phyloP scores from a whole-genome alignment of 106 monocot genomes.

The Xerophyta viscosa region DNA sequence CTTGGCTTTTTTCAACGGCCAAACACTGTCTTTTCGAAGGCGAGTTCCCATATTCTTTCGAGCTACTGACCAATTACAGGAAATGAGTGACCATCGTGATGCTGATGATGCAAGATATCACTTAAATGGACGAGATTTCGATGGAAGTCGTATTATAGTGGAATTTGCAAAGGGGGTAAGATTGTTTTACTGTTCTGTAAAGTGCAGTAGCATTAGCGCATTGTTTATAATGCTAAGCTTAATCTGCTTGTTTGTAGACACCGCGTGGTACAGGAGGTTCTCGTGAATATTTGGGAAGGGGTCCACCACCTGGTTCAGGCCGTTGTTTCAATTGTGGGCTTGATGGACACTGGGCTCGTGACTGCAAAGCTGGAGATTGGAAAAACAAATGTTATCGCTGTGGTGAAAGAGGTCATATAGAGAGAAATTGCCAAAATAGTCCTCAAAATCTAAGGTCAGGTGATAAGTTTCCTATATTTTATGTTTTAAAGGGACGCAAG shows the following conservation, averaged over 20 bases:
- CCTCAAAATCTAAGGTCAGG: constrained; percentile 77
- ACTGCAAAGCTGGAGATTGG: constrained; percentile 99
- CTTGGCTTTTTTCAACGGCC: too few relatives aligned
- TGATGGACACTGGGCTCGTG: constrained; percentile 99
- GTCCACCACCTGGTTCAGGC: constrained; percentile 94
- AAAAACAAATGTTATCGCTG: constrained; percentile 99
- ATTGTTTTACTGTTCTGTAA: too few relatives aligned
- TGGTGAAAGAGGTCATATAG: constrained; percentile 97
- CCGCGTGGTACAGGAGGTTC: constrained; percentile 76
- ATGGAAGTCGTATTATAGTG: constrained; percentile 82
- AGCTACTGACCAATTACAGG: constrained; percentile 30
- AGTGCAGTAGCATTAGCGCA: too few relatives aligned
- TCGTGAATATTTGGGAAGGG: constrained; percentile 86
- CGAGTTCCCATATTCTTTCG: constrained; percentile 15
- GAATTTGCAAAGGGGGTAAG: constrained; percentile 94
- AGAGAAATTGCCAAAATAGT: constrained; percentile 93
- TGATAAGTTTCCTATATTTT: too few relatives aligned
- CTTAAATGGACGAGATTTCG: constrained; percentile 79
- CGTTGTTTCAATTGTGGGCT: constrained; percentile 97
- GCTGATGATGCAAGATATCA: constrained; percentile 93
- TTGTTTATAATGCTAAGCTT: too few relatives aligned
- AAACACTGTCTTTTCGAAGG: constrained; percentile 6
- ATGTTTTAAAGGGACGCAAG: too few relatives aligned
- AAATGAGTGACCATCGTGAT: constrained; percentile 87
- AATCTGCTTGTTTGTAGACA: constrained; percentile 35